Evolutionary conservation across 495 filamentous ascomycete genomes (phyloP).

Genomic region (Xylaria bambusicola): DNA sequence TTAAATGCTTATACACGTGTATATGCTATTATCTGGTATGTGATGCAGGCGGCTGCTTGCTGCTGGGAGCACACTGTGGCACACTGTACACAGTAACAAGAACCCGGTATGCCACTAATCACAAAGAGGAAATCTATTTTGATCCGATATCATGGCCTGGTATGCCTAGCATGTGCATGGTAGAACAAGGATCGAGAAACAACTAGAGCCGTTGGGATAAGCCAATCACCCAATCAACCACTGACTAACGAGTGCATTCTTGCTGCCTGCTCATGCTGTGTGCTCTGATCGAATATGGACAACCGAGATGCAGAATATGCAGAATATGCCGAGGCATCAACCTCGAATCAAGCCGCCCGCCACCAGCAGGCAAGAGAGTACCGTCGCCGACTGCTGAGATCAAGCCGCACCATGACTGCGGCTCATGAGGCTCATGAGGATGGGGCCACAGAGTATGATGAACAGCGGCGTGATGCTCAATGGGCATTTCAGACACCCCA

Average conservation of each 20-base stretch:
- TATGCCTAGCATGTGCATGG: background rate
- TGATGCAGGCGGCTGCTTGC: too few relatives aligned
- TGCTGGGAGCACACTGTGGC: too few relatives aligned
- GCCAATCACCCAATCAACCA: too few relatives aligned
- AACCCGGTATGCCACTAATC: slow-evolving; percentile 17
- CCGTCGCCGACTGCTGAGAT: slow-evolving; percentile 25
- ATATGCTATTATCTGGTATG: too few relatives aligned
- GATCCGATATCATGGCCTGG: background rate
- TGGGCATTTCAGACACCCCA: slow-evolving; percentile 24
- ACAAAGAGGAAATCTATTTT: slow-evolving; percentile 19
- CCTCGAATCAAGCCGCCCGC: slow-evolving; percentile 21
- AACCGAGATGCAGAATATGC: slow-evolving; percentile 17
- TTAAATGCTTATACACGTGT: too few relatives aligned
- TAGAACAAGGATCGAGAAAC: background rate
- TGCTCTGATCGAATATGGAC: slow-evolving; percentile 18
- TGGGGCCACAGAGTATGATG: background rate
- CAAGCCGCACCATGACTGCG: slow-evolving; percentile 2
- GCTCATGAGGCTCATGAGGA: slow-evolving; percentile 3
- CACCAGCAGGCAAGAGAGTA: slow-evolving; percentile 32
- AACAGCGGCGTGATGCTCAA: slow-evolving; percentile 13
- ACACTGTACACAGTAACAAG: background rate
- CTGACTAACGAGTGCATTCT: too few relatives aligned
- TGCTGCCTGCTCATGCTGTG: slow-evolving; percentile 5
- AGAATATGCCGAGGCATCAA: slow-evolving; percentile 5
- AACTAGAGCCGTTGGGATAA: background rate